Conservation (phyloP, 2,329 filamentous ascomycete genomes). For the Chaetomium sp. region DNA sequence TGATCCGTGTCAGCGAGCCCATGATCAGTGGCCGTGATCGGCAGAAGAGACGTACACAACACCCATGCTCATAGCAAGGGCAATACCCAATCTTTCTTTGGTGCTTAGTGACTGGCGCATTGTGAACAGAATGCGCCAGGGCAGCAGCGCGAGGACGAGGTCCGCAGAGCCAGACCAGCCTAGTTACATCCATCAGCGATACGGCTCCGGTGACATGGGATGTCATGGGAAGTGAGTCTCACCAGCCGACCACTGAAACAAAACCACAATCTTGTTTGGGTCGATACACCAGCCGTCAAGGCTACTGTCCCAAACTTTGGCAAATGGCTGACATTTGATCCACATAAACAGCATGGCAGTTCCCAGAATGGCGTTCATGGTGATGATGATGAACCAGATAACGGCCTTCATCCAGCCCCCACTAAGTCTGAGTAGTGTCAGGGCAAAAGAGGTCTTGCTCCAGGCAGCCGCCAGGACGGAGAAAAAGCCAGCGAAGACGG, state of each 20-base stretch:
- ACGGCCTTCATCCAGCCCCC: constrained; percentile 35
- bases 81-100: constrained; percentile 38
- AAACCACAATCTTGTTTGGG: constrained; percentile 16
- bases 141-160: constrained; percentile 20
- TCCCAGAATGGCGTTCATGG: constrained; percentile 35
- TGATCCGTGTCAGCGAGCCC: background rate
- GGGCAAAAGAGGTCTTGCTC: constrained; percentile 46
- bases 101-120: constrained; percentile 30
- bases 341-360: constrained; percentile 25
- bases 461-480: constrained; percentile 41
- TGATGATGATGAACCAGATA: constrained; percentile 39
- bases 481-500: constrained; percentile 36
- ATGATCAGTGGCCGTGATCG: background rate
- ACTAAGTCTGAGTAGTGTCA: constrained; percentile 41
- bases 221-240: background rate
- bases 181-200: background rate
- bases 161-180: constrained; percentile 23
- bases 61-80: constrained; percentile 41
- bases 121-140: constrained; percentile 16
- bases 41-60: constrained; percentile 32
- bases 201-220: accelerated
- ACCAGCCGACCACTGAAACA: constrained; percentile 27
- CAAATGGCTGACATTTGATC: constrained; percentile 25
- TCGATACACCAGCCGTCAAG: constrained; percentile 22
- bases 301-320: constrained; percentile 18